Evolutionary conservation across 768 basidiomycete genomes (phyloP).

Genomic region (Roridomyces roridus): DNA sequence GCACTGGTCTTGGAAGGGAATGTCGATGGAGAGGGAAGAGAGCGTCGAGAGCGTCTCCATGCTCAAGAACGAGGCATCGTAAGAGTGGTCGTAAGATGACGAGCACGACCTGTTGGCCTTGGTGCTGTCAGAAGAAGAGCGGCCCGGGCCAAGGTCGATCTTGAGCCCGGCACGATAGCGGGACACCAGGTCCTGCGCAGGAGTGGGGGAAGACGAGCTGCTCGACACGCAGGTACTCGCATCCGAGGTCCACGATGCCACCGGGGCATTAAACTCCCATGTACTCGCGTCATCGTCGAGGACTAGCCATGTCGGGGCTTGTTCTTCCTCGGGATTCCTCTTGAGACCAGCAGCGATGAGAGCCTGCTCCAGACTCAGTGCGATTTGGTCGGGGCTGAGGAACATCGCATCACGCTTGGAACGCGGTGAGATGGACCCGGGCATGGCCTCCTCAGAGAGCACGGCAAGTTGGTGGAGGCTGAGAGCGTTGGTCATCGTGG

Average conservation of each 20-base stretch:
- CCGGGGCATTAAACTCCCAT: slow-evolving; percentile 43
- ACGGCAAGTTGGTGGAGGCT: too few species aligned
- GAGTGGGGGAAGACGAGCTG: slow-evolving; percentile 29
- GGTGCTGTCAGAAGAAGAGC: slow-evolving; percentile 2
- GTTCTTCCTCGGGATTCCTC: too few species aligned
- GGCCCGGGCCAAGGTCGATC: slow-evolving; percentile 18
- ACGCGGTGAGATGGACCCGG: neutral
- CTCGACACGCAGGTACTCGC: slow-evolving; percentile 28
- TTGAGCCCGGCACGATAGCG: slow-evolving; percentile 45
- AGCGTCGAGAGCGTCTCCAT: neutral
- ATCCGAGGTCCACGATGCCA: slow-evolving; percentile 29
- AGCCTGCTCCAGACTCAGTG: too few species aligned
- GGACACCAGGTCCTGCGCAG: slow-evolving; percentile 45
- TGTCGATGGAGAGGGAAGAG: slow-evolving; percentile 16
- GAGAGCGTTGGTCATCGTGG: too few species aligned
- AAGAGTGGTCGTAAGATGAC: slow-evolving; percentile 3
- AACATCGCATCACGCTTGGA: neutral
- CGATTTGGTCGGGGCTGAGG: neutral
- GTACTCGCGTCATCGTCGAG: slow-evolving; percentile 37
- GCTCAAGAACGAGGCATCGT: neutral
- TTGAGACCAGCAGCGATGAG: slow-evolving; percentile 5
- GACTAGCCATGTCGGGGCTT: too few species aligned
- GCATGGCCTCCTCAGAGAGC: too few species aligned
- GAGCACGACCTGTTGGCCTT: neutral
- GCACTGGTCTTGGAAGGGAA: slow-evolving; percentile 22